Evolutionary conservation across 2,329 filamentous ascomycete genomes (phyloP).

Genomic region (Magnaporthiopsis rhizophila): DNA sequence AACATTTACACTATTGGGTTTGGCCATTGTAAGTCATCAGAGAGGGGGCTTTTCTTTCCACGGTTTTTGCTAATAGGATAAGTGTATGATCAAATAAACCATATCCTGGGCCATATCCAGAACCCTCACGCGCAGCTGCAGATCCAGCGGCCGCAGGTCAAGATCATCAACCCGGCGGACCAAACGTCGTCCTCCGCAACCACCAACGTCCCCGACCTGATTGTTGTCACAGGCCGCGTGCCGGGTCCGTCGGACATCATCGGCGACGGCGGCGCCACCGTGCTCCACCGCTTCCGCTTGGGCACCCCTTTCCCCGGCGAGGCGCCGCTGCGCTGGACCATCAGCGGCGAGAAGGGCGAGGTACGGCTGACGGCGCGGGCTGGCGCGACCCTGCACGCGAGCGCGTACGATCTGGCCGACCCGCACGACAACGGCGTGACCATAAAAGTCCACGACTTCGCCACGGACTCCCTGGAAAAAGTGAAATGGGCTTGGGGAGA

Average conservation of each 20-base stretch:
- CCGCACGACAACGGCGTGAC: conserved; percentile 23
- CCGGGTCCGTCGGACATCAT: conserved; percentile 15
- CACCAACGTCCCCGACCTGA: conserved; percentile 21
- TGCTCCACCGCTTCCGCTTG: conserved; percentile 36
- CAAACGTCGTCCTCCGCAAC: conserved; percentile 9
- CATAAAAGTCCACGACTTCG: conserved; percentile 43
- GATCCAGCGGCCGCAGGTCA: conserved; percentile 33
- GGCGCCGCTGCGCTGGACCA: conserved; percentile 37
- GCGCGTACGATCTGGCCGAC: conserved; percentile 19
- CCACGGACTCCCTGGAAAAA: conserved; percentile 32
- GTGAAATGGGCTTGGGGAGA: conserved; percentile 36
- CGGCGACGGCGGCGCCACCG: conserved; percentile 26
- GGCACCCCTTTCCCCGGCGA: conserved; percentile 41
- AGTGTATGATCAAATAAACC: conserved; percentile 39
- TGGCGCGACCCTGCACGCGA: conserved; percentile 17
- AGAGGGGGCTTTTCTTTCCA: background rate
- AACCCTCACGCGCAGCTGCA: conserved; percentile 31
- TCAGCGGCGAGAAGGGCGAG: conserved; percentile 45
- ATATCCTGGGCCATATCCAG: conserved; percentile 36
- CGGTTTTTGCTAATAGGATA: conserved; percentile 14
- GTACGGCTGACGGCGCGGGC: conserved; percentile 28
- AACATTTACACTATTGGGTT: conserved; percentile 34
- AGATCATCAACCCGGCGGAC: conserved; percentile 20
- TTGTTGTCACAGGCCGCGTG: conserved; percentile 26
- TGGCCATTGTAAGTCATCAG: conserved; percentile 30